Conservation (phyloP, 768 basidiomycete species). For the Tricholoma sp. region DNA sequence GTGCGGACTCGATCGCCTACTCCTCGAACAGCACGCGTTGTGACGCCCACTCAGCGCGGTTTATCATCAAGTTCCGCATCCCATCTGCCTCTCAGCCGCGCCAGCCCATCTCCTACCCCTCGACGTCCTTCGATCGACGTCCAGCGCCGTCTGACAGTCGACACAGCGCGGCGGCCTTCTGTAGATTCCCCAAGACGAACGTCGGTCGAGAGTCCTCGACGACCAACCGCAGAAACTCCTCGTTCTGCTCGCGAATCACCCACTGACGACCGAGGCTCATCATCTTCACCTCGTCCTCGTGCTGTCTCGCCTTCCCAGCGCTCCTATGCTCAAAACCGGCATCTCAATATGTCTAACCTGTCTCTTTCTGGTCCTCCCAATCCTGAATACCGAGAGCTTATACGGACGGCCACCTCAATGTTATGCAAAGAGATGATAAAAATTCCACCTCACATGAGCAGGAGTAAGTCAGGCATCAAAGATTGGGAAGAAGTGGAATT, state of each 20-base stretch:
- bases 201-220: slow-evolving; percentile 23
- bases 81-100: slow-evolving; percentile 41
- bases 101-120: slow-evolving; percentile 25
- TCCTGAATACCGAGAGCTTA: slow-evolving; percentile 60
- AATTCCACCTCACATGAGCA: slow-evolving; percentile 52
- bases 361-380: slow-evolving; percentile 46
- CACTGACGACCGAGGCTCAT: slow-evolving; percentile 28
- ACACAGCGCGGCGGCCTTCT: slow-evolving; percentile 27
- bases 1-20: slow-evolving; percentile 33
- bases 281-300: slow-evolving; percentile 42
- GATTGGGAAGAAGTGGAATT: slow-evolving; percentile 79
- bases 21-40: slow-evolving; percentile 38
- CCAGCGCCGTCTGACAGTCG: slow-evolving; percentile 30
- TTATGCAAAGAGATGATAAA: slow-evolving; percentile 63
- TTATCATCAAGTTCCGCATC: slow-evolving; percentile 46
- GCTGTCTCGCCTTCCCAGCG: slow-evolving; percentile 43
- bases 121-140: slow-evolving; percentile 35
- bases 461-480: slow-evolving; percentile 40
- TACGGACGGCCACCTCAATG: slow-evolving; percentile 58
- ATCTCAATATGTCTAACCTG: slow-evolving; percentile 54
- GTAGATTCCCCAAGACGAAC: slow-evolving; percentile 18
- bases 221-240: slow-evolving; percentile 33
- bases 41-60: slow-evolving; percentile 36
- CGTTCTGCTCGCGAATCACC: slow-evolving; percentile 19
- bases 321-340: slow-evolving; percentile 48